Conservation (phyloP, 768 basidiomycete genomes). For the Cystofilobasidium macerans region DNA sequence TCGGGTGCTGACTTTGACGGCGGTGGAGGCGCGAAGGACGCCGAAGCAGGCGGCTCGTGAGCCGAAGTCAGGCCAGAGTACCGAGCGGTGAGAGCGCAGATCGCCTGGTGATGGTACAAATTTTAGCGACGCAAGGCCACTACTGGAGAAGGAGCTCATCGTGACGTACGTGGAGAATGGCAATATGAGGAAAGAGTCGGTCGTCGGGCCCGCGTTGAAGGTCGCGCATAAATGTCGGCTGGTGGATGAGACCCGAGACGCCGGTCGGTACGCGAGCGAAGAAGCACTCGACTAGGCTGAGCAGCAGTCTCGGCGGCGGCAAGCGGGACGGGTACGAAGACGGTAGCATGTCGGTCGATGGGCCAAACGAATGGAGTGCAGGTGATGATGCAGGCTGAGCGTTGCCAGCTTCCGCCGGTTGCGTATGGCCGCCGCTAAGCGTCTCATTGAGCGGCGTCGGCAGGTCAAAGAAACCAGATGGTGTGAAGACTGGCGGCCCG, state of each 20-base stretch:
- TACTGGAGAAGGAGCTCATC: neutral
- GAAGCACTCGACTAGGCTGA: conserved; percentile 18
- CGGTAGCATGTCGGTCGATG: conserved; percentile 9
- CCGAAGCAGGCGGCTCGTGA: neutral
- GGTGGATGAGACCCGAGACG: conserved; percentile 15
- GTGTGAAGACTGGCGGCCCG: too few relatives aligned
- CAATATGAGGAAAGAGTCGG: neutral
- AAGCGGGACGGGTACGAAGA: conserved; percentile 12
- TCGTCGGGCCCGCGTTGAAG: neutral
- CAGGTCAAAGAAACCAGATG: too few relatives aligned
- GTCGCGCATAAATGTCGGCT: neutral
- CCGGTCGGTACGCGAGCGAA: conserved; percentile 18
- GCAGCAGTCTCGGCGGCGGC: conserved; percentile 14
- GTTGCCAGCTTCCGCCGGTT: neutral
- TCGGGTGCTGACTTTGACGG: neutral
- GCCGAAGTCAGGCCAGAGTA: neutral
- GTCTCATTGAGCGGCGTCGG: too few relatives aligned
- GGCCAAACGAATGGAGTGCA: neutral
- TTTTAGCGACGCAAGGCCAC: too few relatives aligned
- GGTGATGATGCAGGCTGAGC: neutral
- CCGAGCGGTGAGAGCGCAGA: conserved; percentile 15
- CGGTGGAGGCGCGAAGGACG: neutral
- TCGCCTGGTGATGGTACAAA: neutral
- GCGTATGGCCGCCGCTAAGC: too few relatives aligned
- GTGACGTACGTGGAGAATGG: conserved; percentile 16